Conservation (phyloP, 305 asterid species). For the Rubia balearica region DNA sequence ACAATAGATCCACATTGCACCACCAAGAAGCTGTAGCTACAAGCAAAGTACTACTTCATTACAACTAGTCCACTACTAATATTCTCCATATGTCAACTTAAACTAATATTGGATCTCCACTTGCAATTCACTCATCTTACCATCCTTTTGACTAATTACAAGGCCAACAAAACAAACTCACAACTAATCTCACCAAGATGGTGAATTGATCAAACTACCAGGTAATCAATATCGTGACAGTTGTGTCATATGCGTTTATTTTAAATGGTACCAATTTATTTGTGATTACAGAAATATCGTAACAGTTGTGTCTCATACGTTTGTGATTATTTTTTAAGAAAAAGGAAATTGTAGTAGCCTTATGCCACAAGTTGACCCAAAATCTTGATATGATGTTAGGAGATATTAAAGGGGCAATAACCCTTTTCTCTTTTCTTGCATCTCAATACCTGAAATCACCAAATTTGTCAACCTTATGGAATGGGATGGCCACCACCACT, state of each 20-base stretch:
- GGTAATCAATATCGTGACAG: too few species aligned
- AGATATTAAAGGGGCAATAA: conserved; percentile 3
- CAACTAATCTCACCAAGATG: neutral
- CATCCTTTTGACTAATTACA: neutral
- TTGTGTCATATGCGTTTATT: too few species aligned
- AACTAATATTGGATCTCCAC: neutral
- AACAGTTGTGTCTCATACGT: too few species aligned
- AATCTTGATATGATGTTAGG: neutral
- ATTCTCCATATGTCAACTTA: neutral
- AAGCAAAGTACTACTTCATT: conserved; percentile 2
- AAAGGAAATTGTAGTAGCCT: neutral
- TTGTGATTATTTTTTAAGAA: neutral
- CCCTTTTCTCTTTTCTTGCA: conserved; percentile 8
- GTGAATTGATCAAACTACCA: neutral
- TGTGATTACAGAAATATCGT: neutral
- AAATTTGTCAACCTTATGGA: conserved; percentile 3
- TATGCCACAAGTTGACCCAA: neutral
- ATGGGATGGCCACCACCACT: neutral
- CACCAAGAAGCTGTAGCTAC: conserved; percentile 17
- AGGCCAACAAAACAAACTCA: neutral
- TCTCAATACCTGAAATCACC: conserved; percentile 6
- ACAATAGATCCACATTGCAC: conserved; percentile 4
- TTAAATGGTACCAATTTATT: neutral
- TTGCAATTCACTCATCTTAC: neutral
- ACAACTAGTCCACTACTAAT: neutral